Conservation (phyloP, 345 rosid species). For the Pistacia vera region DNA sequence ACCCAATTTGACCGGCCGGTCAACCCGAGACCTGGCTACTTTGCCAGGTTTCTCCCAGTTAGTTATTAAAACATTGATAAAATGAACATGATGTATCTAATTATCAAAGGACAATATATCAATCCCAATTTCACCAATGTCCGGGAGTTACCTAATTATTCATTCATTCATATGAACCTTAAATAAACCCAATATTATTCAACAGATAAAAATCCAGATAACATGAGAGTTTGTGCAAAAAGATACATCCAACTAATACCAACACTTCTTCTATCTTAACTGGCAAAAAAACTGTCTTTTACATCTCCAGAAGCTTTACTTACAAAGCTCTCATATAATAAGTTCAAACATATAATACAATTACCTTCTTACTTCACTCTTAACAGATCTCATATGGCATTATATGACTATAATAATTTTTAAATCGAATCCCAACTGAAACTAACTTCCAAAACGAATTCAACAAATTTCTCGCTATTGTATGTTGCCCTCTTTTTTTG, state of each 20-base stretch:
- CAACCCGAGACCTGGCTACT: too few species aligned
- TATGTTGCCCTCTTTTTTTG: neutral
- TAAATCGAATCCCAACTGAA: neutral
- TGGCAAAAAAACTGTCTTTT: neutral
- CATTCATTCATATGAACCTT: neutral
- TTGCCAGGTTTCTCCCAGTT: too few species aligned
- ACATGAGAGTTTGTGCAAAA: neutral
- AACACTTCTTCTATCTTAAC: neutral
- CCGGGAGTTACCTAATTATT: too few species aligned
- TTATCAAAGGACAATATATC: too few species aligned
- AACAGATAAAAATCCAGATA: too few species aligned
- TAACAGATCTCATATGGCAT: neutral
- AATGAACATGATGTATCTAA: too few species aligned
- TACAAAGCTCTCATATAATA: neutral
- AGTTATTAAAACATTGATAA: too few species aligned
- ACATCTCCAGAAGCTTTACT: neutral
- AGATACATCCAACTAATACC: neutral
- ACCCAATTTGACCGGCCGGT: too few species aligned
- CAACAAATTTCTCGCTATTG: constrained; percentile 8
- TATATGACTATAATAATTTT: neutral
- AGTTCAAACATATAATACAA: neutral
- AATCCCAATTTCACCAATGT: too few species aligned
- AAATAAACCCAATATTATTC: too few species aligned
- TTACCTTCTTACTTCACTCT: too few species aligned
- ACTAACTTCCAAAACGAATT: constrained; percentile 7